A percentile compares a stretch with the other conserved stretches of the same genome.
Conservation (phyloP, 176 grass and related monocot species). For the Guadua angustifolia region DNA sequence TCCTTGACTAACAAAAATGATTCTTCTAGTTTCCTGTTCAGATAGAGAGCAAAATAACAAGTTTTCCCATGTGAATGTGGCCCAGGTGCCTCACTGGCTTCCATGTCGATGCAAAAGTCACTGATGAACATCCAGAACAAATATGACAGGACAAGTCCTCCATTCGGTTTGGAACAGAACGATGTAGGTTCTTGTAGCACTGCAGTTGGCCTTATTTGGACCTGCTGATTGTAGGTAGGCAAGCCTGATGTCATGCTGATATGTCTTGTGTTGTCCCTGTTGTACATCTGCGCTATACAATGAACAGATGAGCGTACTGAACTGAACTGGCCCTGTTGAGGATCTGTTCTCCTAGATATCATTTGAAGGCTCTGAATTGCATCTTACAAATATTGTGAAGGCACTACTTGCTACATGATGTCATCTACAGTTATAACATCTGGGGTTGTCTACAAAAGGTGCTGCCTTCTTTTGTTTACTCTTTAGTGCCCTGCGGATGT, state of each 20-base stretch:
- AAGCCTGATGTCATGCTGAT: conserved; percentile 15
- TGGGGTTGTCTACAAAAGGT: conserved; percentile 35
- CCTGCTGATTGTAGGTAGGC: background rate
- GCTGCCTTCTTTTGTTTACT: background rate
- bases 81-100: background rate
- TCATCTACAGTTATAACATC: conserved; percentile 11
- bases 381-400: conserved; percentile 6
- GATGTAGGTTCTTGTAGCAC: conserved; percentile 46
- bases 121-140: conserved; percentile 17
- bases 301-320: conserved; percentile 31
- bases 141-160: conserved; percentile 32
- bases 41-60: background rate
- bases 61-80: conserved; percentile 2
- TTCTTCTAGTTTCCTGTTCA: background rate
- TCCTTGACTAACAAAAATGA: conserved; percentile 8
- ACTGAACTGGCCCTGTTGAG: conserved; percentile 16
- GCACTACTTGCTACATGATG: conserved; percentile 20
- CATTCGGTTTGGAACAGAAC: conserved; percentile 42
- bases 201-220: conserved; percentile 10
- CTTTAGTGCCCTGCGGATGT: background rate
- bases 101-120: background rate
- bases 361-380: conserved; percentile 27
- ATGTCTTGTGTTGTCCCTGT: conserved; percentile 18
- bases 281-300: background rate
- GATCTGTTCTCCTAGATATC: conserved; percentile 11